Percentiles rank a stretch among this genome's conserved stretches.
These are phyloP conservation scores for Verbascum thapsus DNA, from an alignment of 257 asterid genomes.

Conservation along the genomic window DNA sequence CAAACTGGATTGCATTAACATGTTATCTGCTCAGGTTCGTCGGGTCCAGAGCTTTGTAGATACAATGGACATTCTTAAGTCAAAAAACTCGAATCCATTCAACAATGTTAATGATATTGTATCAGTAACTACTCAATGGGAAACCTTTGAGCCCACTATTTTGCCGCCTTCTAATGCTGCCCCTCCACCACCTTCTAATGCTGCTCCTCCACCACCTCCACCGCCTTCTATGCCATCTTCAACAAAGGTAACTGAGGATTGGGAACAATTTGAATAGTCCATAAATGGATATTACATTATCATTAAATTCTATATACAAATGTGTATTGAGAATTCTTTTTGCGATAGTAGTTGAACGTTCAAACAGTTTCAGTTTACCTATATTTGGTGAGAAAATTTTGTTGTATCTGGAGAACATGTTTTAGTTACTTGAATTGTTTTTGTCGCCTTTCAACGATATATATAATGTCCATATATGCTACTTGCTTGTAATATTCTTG, in stretches of 20 bases:
- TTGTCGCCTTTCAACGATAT: neutral
- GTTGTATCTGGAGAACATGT: too few species aligned
- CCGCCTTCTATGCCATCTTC: too few species aligned
- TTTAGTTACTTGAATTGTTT: slow-evolving; percentile 4
- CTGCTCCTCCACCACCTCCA: too few species aligned
- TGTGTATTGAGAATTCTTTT: neutral
- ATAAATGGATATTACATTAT: neutral
- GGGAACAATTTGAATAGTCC: slow-evolving; percentile 67
- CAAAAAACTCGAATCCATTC: slow-evolving; percentile 53
- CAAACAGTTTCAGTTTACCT: too few species aligned
- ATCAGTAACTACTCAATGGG: slow-evolving; percentile 58
- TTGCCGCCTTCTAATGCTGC: too few species aligned
- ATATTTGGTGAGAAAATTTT: too few species aligned
- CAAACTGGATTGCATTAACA: slow-evolving; percentile 10
- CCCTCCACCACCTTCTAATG: too few species aligned
- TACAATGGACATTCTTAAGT: slow-evolving; percentile 62
- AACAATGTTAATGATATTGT: slow-evolving; percentile 28
- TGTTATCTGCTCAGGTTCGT: slow-evolving; percentile 56
- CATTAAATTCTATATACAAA: neutral
- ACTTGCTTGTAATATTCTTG: neutral
- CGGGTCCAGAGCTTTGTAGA: slow-evolving; percentile 84
- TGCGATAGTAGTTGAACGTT: slow-evolving; percentile 2
- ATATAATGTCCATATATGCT: neutral
- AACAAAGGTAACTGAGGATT: slow-evolving; percentile 52
- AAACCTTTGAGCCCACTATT: slow-evolving; percentile 44